These are phyloP conservation scores for Eutrema yunnanense DNA, from an alignment of 345 rosid species.

Conservation along the genomic window DNA sequence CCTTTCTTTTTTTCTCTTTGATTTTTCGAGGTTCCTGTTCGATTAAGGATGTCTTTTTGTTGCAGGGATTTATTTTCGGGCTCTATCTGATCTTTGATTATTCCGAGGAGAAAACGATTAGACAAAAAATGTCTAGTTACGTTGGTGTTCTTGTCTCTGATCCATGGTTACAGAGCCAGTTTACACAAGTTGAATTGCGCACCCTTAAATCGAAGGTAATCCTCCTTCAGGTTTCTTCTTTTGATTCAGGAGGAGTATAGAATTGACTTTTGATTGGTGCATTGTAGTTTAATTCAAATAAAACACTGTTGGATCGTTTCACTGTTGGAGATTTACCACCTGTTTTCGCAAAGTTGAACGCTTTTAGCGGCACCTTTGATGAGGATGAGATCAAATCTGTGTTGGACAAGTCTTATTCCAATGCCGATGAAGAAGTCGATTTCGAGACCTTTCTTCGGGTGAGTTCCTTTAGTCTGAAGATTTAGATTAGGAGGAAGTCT, in stretches of 20 bases:
- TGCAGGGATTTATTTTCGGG: slow-evolving; percentile 16
- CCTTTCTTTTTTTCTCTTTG: no score
- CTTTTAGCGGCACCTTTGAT: slow-evolving; percentile 48
- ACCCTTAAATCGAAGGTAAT: slow-evolving; percentile 87
- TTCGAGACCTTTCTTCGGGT: slow-evolving; percentile 90
- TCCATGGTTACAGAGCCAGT: slow-evolving; percentile 96
- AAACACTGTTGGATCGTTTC: slow-evolving; percentile 49
- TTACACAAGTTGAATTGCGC: slow-evolving; percentile 98
- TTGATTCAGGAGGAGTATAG: not conserved
- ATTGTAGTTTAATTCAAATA: slow-evolving; percentile 56
- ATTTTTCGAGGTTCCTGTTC: not conserved
- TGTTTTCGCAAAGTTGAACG: slow-evolving; percentile 58
- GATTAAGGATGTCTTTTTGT: slow-evolving; percentile 9
- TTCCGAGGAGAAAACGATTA: slow-evolving; percentile 6
- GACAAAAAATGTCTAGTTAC: slow-evolving; percentile 56
- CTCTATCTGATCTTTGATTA: not conserved
- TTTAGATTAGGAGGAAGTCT: not conserved
- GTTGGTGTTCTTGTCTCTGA: slow-evolving; percentile 92
- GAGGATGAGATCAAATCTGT: slow-evolving; percentile 68
- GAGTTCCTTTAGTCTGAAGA: not conserved
- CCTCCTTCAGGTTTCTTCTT: not conserved
- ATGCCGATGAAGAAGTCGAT: slow-evolving; percentile 59
- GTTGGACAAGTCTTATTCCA: slow-evolving; percentile 41
- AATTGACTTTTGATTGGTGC: slow-evolving; percentile 7
- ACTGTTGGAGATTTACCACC: slow-evolving; percentile 68